Percentiles rank a stretch among this genome's conserved stretches.
phyloP scores from a whole-genome alignment of 352 stramenopile species.

The Phytophthora podocarpi region DNA sequence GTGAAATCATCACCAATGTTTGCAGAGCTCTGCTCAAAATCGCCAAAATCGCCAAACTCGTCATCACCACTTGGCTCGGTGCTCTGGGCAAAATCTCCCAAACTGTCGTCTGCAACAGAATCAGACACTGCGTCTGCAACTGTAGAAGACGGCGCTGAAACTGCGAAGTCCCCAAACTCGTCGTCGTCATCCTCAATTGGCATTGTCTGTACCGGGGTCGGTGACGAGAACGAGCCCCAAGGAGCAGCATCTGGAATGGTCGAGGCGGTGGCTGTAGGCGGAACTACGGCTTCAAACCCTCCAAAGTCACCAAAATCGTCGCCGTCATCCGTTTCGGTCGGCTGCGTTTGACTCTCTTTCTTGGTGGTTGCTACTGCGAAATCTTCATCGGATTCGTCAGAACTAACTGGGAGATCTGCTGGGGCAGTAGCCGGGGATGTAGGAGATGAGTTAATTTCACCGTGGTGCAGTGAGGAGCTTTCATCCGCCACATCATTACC shows the following conservation, averaged over 20 bases:
- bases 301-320: conserved; percentile 55
- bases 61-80: conserved; percentile 14
- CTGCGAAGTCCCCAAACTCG: conserved; percentile 18
- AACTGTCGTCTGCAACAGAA: conserved; percentile 1
- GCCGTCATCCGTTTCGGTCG: conserved; percentile 14
- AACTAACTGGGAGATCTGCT: background rate
- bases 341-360: background rate
- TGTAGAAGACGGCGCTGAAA: background rate
- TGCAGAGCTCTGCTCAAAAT: conserved; percentile 38
- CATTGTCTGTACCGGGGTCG: conserved; percentile 13
- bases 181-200: conserved; percentile 12
- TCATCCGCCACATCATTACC: conserved; percentile 1
- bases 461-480: background rate
- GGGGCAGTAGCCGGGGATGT: background rate
- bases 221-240: conserved; percentile 15
- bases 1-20: conserved; percentile 14
- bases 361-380: background rate
- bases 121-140: background rate
- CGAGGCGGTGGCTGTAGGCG: background rate
- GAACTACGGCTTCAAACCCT: conserved; percentile 13
- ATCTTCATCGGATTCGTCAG: background rate
- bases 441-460: conserved; percentile 1
- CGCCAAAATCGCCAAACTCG: conserved; percentile 43
- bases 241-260: conserved; percentile 7
- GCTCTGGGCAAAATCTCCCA: conserved; percentile 20